Base-by-base conservation (phyloP, 306 rosid genomes). In the Pueraria montana region DNA sequence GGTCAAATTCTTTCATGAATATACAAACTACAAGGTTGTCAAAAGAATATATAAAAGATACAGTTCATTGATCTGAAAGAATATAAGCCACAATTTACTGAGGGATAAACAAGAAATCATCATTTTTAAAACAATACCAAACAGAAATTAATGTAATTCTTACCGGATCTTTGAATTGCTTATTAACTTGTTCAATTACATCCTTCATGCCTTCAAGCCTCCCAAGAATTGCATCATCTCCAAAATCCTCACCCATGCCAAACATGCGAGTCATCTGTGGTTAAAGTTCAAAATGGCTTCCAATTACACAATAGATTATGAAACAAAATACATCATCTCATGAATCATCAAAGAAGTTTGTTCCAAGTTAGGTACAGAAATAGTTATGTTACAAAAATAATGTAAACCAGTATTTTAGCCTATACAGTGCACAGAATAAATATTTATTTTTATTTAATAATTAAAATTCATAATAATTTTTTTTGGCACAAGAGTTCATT, bases 101-200 rank as follows among this genome's bases (percentile, higher is more conserved):
- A 43, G 36, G 26, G 21, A 45, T 43, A 38, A 43, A 75, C 73
- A 79, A 80, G 26, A 64, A 71, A 80, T 40, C 23, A 30, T 26
- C 26, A 74, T 40, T 50, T 73, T 46, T 11, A 73, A 72, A 81
- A 76, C 55, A 55, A 55, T 55, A 70, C 30, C 32, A 50, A 73
- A 84, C 24, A 78, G 61, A 78, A 30, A 82, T 20, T 26, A 52
- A 72, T 59, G 70, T 36, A 72, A 68, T 24, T 80, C 92, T 87
- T 94, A 96, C 98, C 2, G 99, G 99, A 82, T 94, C 92, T 88
- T 94, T 96, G 88, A 96, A 96, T 88, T 96, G 99, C 88, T 53
- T 77, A 74, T 96, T 96, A 50, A 96, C 99, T 94, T 94, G 97
- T 84, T 94, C 98, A 24, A 96, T 94, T 50, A 96, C 93, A 55